Percentiles rank a stretch among this genome's conserved stretches.
Conservation (phyloP, 2,329 filamentous ascomycete species). For the Rhinocladiella similis region DNA sequence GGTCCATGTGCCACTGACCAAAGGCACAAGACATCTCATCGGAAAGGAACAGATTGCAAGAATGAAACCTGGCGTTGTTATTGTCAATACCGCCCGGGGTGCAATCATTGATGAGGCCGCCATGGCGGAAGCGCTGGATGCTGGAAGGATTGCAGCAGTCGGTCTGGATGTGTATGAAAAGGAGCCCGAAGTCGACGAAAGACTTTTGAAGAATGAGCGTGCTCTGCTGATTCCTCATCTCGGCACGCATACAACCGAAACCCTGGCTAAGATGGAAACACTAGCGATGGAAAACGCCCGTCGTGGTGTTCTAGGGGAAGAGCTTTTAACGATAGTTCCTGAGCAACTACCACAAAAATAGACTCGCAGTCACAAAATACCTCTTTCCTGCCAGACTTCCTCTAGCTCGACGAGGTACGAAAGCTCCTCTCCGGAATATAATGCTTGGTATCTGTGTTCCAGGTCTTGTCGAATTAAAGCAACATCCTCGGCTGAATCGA, state of each 20-base stretch:
- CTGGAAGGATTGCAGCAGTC: conserved; percentile 67
- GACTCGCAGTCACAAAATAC: neutral
- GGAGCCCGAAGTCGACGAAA: conserved; percentile 74
- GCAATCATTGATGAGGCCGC: conserved; percentile 80
- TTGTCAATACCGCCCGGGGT: conserved; percentile 81
- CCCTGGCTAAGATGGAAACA: no score
- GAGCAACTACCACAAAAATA: no score
- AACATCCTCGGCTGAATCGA: conserved; percentile 13
- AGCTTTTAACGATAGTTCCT: no score
- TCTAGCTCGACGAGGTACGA: conserved; percentile 15
- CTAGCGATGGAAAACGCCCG: no score
- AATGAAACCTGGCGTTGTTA: conserved; percentile 76
- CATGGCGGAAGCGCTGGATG: conserved; percentile 69
- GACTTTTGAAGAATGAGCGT: conserved; percentile 68
- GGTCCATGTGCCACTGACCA: conserved; percentile 78
- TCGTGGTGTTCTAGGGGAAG: no score
- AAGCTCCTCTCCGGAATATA: conserved; percentile 17
- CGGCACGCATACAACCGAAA: conserved; percentile 76
- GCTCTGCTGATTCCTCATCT: conserved; percentile 71
- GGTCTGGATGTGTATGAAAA: conserved; percentile 83
- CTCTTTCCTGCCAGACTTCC: conserved; percentile 15
- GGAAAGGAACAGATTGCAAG: conserved; percentile 67
- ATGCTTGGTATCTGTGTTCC: conserved; percentile 5
- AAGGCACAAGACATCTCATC: conserved; percentile 60
- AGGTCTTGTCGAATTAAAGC: conserved; percentile 15